Conservation (phyloP, 768 basidiomycete species). For the Leccinum subgranulosum region DNA sequence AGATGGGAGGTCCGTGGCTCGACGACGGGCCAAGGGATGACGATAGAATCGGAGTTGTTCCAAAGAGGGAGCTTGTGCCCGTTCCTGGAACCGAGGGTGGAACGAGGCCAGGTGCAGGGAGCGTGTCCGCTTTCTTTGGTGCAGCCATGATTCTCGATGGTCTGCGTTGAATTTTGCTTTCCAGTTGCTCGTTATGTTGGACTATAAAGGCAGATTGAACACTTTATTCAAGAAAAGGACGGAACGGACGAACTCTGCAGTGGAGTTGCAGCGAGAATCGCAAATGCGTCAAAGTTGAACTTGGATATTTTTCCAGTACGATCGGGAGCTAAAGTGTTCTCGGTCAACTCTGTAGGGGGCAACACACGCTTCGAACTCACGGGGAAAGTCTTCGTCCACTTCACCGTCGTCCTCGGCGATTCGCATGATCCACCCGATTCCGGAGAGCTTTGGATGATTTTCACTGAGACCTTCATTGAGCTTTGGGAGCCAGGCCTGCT, state of each 20-base stretch:
- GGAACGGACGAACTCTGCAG: constrained; percentile 55
- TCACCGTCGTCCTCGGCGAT: constrained; percentile 98
- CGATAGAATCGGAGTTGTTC: constrained; percentile 53
- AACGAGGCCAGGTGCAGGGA: constrained; percentile 36
- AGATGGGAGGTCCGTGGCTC: constrained; percentile 76
- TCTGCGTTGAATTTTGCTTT: constrained; percentile 77
- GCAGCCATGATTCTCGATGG: constrained; percentile 64
- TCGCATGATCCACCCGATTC: constrained; percentile 87
- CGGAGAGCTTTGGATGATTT: constrained; percentile 67
- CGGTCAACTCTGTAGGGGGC: not conserved
- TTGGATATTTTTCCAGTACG: constrained; percentile 80
- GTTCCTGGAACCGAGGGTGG: constrained; percentile 38
- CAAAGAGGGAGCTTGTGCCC: constrained; percentile 44
- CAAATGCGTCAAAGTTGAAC: constrained; percentile 89
- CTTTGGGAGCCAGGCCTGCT: constrained; percentile 76
- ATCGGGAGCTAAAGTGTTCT: constrained; percentile 71
- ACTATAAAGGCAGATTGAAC: constrained; percentile 34
- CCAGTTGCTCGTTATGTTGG: constrained; percentile 76
- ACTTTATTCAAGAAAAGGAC: not conserved
- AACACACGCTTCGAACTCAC: constrained; percentile 46
- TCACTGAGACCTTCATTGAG: constrained; percentile 65
- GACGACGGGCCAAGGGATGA: constrained; percentile 69
- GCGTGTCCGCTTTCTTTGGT: constrained; percentile 55
- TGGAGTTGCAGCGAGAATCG: constrained; percentile 72
- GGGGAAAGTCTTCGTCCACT: constrained; percentile 98